These are phyloP conservation scores for Coemansia sp. DNA, from an alignment of 192 early-diverging fungal genomes.

Conservation along the genomic window DNA sequence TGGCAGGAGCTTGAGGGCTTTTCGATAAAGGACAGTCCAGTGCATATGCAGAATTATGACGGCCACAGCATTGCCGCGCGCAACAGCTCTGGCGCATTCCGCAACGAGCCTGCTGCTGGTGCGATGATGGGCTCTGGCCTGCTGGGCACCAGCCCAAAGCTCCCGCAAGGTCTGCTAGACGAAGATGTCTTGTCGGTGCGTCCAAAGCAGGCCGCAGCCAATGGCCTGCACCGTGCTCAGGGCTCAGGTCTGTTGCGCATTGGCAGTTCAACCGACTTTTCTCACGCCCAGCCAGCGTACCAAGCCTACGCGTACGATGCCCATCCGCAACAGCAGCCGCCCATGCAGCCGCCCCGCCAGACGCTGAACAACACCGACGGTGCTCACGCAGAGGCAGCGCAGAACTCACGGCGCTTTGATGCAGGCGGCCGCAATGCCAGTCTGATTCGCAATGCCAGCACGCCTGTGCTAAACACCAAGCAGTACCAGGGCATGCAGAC, in stretches of 20 bases:
- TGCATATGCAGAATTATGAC: constrained; percentile 23
- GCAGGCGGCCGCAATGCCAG: constrained; percentile 22
- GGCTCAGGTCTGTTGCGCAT: constrained; percentile 8
- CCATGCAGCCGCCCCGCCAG: constrained; percentile 14
- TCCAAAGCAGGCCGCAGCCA: not conserved
- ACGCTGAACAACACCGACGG: constrained; percentile 8
- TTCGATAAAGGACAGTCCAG: constrained; percentile 30
- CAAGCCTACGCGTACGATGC: constrained; percentile 4
- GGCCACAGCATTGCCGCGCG: constrained; percentile 35
- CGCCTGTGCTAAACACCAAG: constrained; percentile 49
- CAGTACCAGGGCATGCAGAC: constrained; percentile 43
- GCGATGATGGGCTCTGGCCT: not conserved
- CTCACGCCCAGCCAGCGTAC: not conserved
- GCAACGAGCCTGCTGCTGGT: constrained; percentile 8
- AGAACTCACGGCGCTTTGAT: constrained; percentile 31
- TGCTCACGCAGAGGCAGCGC: constrained; percentile 9
- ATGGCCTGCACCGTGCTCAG: not conserved
- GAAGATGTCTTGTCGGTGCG: constrained; percentile 29
- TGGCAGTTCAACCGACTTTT: constrained; percentile 10
- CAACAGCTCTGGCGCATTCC: constrained; percentile 40
- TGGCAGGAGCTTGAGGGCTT: constrained; percentile 55
- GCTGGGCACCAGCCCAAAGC: constrained; percentile 50
- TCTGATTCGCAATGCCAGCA: constrained; percentile 48
- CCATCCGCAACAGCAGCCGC: not conserved
- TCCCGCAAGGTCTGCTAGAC: constrained; percentile 50